Conservation (phyloP, 129 eudicot species). For the Escallonia herrerae region DNA sequence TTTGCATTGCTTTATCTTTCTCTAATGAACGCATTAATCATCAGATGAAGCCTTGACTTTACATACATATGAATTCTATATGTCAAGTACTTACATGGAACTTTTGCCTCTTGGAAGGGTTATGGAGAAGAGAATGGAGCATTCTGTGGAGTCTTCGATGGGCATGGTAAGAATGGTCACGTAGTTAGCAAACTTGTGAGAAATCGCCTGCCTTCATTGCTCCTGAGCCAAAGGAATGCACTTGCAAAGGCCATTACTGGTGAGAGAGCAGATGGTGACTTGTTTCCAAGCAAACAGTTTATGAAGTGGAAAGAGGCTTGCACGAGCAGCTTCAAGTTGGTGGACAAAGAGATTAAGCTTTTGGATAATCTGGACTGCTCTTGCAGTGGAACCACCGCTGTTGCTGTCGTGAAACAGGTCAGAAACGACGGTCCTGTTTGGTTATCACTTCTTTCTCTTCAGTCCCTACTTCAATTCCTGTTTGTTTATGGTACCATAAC, state of each 20-base stretch:
- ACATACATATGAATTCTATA: background rate
- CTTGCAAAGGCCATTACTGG: conserved; percentile 27
- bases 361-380: conserved; percentile 52
- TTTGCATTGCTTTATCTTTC: background rate
- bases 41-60: background rate
- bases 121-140: conserved; percentile 72
- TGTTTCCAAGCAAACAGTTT: conserved; percentile 23
- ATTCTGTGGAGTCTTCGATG: conserved; percentile 79
- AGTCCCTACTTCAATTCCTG: background rate
- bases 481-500: background rate
- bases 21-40: background rate
- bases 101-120: conserved; percentile 39
- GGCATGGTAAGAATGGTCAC: conserved; percentile 83
- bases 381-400: conserved; percentile 89
- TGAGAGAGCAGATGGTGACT: conserved; percentile 17
- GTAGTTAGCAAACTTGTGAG: conserved; percentile 60
- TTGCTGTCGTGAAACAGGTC: conserved; percentile 70
- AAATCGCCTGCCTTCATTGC: conserved; percentile 58
- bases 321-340: conserved; percentile 50
- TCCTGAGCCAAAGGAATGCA: conserved; percentile 52
- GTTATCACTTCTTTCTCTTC: background rate
- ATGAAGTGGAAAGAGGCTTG: conserved; percentile 65
- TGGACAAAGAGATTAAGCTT: conserved; percentile 75
- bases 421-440: background rate
- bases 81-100: background rate